Conservation (phyloP, 176 grass and related monocot genomes). For the Hsuehochloa calcarea region DNA sequence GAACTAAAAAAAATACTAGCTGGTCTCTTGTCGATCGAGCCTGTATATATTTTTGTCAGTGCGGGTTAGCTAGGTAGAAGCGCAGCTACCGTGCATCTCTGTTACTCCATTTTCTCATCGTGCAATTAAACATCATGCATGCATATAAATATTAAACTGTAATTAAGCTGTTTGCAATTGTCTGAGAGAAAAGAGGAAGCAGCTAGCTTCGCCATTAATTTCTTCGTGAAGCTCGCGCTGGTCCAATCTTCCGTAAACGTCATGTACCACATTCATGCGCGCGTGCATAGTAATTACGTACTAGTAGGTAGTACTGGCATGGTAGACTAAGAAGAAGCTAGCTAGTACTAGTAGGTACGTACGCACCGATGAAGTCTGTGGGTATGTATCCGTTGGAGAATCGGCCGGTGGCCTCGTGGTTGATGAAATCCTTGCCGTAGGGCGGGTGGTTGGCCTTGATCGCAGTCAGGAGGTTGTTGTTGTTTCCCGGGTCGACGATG, state of each 20-base stretch:
- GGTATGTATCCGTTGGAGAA: conserved; percentile 76
- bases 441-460: conserved; percentile 68
- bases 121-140: background rate
- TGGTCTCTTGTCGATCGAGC: background rate
- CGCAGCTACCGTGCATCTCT: background rate
- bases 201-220: no score
- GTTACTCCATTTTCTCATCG: background rate
- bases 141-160: background rate
- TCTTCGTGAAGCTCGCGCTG: no score
- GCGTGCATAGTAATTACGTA: background rate
- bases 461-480: conserved; percentile 56
- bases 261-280: no score
- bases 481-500: conserved; percentile 77
- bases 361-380: conserved; percentile 59
- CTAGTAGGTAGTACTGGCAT: background rate
- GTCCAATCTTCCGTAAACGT: no score
- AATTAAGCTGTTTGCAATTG: background rate
- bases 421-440: conserved; percentile 59
- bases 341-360: background rate
- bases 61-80: no score
- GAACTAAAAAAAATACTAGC: background rate
- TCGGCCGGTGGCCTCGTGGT: conserved; percentile 55
- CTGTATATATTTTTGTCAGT: background rate
- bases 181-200: background rate
- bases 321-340: background rate